Base-by-base conservation (phyloP, 225 moss, liverwort and hornwort genomes). In the Bryum argenteum region DNA sequence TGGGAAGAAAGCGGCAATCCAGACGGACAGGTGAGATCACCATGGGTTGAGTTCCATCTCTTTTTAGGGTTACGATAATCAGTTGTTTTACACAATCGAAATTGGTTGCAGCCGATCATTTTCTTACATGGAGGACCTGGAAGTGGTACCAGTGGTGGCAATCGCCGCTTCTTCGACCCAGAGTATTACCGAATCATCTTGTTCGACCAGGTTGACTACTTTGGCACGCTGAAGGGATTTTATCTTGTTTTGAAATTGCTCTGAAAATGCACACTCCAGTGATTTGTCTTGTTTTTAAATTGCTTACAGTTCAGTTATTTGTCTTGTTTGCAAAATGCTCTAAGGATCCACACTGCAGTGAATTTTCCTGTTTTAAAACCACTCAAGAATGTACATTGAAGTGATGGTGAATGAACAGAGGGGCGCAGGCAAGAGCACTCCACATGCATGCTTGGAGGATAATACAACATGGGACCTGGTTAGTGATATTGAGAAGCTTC, bases 1-100 rank as follows among this genome's bases (percentile, higher is more conserved):
- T 98, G 97, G 94, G 97, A 98, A 84, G 92, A 98, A 79, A 88
- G 89, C 80, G 94, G 97, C 23, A 92, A 92, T 65, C 56, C 77
- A 8, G 56, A 78, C 62, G 94, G 94, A 59, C 85, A 91, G 89
- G 97, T 82, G 79, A 78, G 76, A 57, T 71, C 48, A 23, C 42
- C 44, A 15, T 74, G 42, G 21, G 52, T n/a, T n/a, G n/a, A n/a
- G n/a, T n/a, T n/a, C n/a, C n/a, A n/a, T n/a, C n/a, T n/a, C n/a
- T n/a, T n/a, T 54, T 48, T 21, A 37, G 17, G 51, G 6, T 50
- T 23, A 18, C 24, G 15, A 8, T 12, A 13, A 43, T 8, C 41
- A 42, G 5, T 13, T 61, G 22, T 10, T 18, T 45, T 38, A 54
- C 12, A 8, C 0, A 16, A 11, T 2, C 8, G 8, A 66, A 33